Base-by-base conservation (phyloP, 371 early-diverging fungal species). In the Mortierella sp. region DNA sequence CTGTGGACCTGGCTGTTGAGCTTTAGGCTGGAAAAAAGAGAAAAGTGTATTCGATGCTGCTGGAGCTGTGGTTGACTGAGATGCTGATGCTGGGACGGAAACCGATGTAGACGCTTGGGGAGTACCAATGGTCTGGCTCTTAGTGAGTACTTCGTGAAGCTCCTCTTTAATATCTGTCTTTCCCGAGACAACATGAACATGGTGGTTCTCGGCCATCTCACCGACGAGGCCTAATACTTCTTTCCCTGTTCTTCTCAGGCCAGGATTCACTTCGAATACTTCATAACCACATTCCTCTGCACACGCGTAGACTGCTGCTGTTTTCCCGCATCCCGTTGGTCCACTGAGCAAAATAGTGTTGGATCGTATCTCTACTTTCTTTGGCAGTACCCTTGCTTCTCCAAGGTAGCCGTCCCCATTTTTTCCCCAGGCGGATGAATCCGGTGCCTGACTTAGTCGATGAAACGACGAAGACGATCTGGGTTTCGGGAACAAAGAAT, bases 191-290 rank as follows among this genome's bases (percentile, higher is more conserved):
- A 79, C 79, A 47, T 73, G 79, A 0, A 79, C 79, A 63, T 79
- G 86, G 66, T 94, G 95, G 60, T 88, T 93, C 64, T 86, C 83
- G 0, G 93, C 90, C 73, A 93, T 91, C 58, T 95, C 94, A 0
- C 90, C 90, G 0, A 95, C 84, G 18, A 84, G 66, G 0, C 84
- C 83, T 60, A 87, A 60, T 7, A 95, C 77, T 21, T 94, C 93
- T 61, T 91, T 93, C 19, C 92, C 93, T 19, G 89, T 85, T 21
- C 96, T 86, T 43, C 82, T 79, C 61, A 83, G 77, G 2, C 93
- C 92, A 0, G 92, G 81, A 64, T 93, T 85, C 1, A 95, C 85
- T 67, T 96, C 96, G 71, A 93, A 86, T 11, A 95, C 89, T 26
- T 91, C 85, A 47, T 89, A 95, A 0, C 90, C 93, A 23, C 84